These are phyloP conservation scores for Carex kokanica DNA, from an alignment of 176 grass and related monocot genomes.

Conservation along the genomic window DNA sequence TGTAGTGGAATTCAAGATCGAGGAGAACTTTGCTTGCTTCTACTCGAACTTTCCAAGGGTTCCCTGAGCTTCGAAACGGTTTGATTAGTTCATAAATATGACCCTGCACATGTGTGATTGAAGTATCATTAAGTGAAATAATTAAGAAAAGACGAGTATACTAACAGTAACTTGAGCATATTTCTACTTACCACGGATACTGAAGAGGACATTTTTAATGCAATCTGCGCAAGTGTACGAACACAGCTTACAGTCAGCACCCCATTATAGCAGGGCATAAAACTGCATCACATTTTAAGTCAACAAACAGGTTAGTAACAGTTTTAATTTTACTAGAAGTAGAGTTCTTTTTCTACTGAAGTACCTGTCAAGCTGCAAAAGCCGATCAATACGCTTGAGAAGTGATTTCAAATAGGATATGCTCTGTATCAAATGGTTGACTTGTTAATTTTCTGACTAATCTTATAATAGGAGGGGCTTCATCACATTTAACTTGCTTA, in stretches of 20 bases:
- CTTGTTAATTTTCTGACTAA: background rate
- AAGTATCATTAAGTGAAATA: background rate
- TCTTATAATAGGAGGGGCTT: background rate
- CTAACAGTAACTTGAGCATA: background rate
- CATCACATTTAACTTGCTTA: constrained; percentile 10
- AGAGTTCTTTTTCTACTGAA: constrained; percentile 12
- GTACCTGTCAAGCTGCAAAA: constrained; percentile 90
- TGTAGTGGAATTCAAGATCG: constrained; percentile 78
- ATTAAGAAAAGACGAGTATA: background rate
- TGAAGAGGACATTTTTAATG: constrained; percentile 49
- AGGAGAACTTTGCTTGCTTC: constrained; percentile 92
- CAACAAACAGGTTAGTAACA: constrained; percentile 31
- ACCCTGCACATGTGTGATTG: constrained; percentile 42
- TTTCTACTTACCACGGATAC: constrained; percentile 8
- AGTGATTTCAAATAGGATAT: constrained; percentile 61
- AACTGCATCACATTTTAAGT: constrained; percentile 42
- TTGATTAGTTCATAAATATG: constrained; percentile 69
- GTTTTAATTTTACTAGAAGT: background rate
- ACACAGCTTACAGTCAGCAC: constrained; percentile 95
- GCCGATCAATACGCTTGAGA: constrained; percentile 85
- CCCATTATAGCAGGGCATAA: constrained; percentile 94
- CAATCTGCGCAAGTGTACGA: constrained; percentile 85
- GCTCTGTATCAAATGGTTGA: constrained; percentile 35
- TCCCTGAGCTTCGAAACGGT: constrained; percentile 66
- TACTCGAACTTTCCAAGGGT: constrained; percentile 83